Evolutionary conservation across 2,329 filamentous ascomycete species (phyloP).

Genomic region (Sclerotiophoma versabilis): DNA sequence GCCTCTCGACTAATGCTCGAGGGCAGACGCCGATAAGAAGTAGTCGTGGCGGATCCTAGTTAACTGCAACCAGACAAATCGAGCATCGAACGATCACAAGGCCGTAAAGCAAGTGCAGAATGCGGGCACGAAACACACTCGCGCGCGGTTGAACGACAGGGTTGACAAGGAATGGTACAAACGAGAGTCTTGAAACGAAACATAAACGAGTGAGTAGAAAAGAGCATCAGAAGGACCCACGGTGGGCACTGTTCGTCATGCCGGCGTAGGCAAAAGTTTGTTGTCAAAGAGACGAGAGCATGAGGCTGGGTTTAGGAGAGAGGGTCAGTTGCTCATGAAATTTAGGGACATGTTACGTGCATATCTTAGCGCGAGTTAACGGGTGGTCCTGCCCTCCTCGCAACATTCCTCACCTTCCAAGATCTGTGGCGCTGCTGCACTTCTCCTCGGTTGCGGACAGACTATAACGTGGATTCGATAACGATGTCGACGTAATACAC

Average conservation of each 20-base stretch:
- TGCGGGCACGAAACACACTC: conserved; percentile 40
- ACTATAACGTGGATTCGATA: background rate
- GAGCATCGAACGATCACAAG: conserved; percentile 45
- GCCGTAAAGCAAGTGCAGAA: conserved; percentile 41
- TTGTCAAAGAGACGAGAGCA: conserved; percentile 26
- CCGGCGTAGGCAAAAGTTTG: conserved; percentile 35
- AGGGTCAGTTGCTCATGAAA: conserved; percentile 23
- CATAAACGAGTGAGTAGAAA: conserved; percentile 35
- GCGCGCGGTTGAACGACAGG: conserved; percentile 35
- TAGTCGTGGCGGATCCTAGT: conserved; percentile 36
- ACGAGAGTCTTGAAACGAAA: conserved; percentile 42
- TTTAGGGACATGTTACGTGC: conserved; percentile 23
- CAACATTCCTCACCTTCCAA: conserved; percentile 13
- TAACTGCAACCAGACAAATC: conserved; percentile 46
- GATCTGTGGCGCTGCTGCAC: conserved; percentile 11
- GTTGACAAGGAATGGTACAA: conserved; percentile 38
- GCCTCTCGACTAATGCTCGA: conserved; percentile 21
- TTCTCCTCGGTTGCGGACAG: conserved; percentile 8
- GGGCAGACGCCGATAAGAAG: conserved; percentile 42
- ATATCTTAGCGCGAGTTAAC: conserved; percentile 16
- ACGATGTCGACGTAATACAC: conserved; percentile 6
- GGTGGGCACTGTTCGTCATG: conserved; percentile 39
- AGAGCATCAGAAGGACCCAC: conserved; percentile 40
- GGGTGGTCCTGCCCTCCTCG: conserved; percentile 13
- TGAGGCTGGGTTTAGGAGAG: conserved; percentile 33